These are phyloP conservation scores for Triglochin maritima DNA, from an alignment of 106 monocot species.

Conservation along the genomic window DNA sequence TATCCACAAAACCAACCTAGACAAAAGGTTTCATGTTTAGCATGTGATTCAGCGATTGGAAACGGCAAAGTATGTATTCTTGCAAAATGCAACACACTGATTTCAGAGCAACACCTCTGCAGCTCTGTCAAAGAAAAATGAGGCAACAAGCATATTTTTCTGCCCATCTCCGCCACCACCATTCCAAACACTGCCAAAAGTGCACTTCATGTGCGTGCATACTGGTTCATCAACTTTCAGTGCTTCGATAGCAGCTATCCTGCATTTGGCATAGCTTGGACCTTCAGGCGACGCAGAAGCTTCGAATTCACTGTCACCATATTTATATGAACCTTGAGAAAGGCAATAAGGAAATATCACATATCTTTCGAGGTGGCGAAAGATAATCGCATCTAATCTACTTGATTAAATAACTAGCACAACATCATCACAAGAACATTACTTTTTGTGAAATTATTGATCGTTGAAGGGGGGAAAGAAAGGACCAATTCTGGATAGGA, in stretches of 20 bases:
- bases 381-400: not conserved
- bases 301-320: conserved; percentile 36
- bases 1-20: conserved; percentile 30
- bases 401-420: not conserved
- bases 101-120: conserved; percentile 37
- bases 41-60: not conserved
- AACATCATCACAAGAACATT: too few relatives aligned
- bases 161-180: conserved; percentile 88
- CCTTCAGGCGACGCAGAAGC: conserved; percentile 51
- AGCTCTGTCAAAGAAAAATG: conserved; percentile 91
- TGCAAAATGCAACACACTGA: not conserved
- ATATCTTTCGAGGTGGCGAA: not conserved
- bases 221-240: conserved; percentile 61
- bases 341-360: not conserved
- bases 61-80: not conserved
- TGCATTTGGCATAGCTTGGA: conserved; percentile 48
- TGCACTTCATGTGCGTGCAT: conserved; percentile 79
- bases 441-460: too few relatives aligned
- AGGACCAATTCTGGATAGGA: too few relatives aligned
- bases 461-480: too few relatives aligned
- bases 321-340: conserved; percentile 44
- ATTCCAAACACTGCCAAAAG: conserved; percentile 90
- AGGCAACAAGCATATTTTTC: conserved; percentile 71
- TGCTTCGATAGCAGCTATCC: conserved; percentile 43
- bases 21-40: not conserved